Evolutionary conservation across 441 rosid genomes (phyloP).

Genomic region (Flueggea neowawraea): DNA sequence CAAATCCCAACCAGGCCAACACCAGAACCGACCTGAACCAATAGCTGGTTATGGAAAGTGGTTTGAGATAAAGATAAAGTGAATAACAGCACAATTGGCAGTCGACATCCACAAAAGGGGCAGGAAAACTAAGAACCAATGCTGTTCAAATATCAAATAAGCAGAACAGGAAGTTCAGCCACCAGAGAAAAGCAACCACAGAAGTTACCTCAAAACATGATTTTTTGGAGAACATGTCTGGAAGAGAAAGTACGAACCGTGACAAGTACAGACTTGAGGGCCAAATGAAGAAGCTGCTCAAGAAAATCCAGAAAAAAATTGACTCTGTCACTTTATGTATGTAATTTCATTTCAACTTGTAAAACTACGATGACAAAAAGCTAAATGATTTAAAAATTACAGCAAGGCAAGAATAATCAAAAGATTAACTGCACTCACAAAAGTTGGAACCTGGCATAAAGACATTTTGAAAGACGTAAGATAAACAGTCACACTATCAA

Average conservation of each 20-base stretch:
- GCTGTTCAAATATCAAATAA: no score
- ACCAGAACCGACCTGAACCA: slow-evolving; percentile 81
- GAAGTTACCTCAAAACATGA: slow-evolving; percentile 79
- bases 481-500: no score
- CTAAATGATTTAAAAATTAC: no score
- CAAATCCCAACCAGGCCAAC: slow-evolving; percentile 85
- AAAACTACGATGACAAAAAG: no score
- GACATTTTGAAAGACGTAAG: background rate
- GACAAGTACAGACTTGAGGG: slow-evolving; percentile 84
- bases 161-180: no score
- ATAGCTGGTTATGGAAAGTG: slow-evolving; percentile 5
- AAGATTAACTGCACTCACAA: no score
- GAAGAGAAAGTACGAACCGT: slow-evolving; percentile 73
- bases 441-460: no score
- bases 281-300: slow-evolving; percentile 82
- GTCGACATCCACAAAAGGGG: background rate
- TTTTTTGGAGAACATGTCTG: slow-evolving; percentile 61
- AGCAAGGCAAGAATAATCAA: no score
- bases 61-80: background rate
- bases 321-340: no score
- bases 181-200: background rate
- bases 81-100: no score
- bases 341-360: no score
- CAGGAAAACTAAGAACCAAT: background rate
- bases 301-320: slow-evolving; percentile 9